Base-by-base conservation (phyloP, 2,329 filamentous ascomycete species). In the Cyphellophora attinorum region DNA sequence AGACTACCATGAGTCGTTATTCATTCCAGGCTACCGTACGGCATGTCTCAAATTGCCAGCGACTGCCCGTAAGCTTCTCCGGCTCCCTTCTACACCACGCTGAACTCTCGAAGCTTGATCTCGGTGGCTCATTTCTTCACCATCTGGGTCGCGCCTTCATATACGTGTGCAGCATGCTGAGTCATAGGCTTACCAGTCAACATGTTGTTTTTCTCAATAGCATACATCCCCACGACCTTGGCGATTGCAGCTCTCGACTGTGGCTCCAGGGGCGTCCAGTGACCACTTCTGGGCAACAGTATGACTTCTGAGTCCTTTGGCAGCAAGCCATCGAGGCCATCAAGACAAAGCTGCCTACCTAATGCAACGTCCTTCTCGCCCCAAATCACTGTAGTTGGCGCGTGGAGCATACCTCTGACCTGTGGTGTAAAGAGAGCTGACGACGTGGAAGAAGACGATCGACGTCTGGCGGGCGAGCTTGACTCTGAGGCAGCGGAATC, bases 301-400 rank as follows among this genome's bases (percentile, higher is more conserved):
- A 72, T 51, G 3, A 74, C 58, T 45, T 73, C 65, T 36, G 68
- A 72, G 14, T 59, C 58, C 37, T 51, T 56, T 11, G 57, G 55
- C 12, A 75, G 57, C 42, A 68, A 73, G 34, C 71, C 67, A 1
- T 58, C 57, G 15, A 74, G 62, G 1, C 70, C 70, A 34, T 72
- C 66, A 16, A 76, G 50, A 16, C 59, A 64, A 17, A 76, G 52
- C 10, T 56, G 52, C 27, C 52, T 53, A 32, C 71, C 63, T 23
- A 76, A 60, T 5, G 70, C 72, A 8, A 57, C 47, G 47, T 77
- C 73, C 14, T 59, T 47, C 44, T 65, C 53, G 2, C 72, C 73
- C 56, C 70, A 72, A 27, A 77, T 41, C 12, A 76, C 49, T 5
- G 70, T 74, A 11, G 67, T 58, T 12, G 63, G 64, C 8, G 67